These are phyloP conservation scores for Sutorius australiensis DNA, from an alignment of 768 basidiomycete genomes.

Conservation along the genomic window DNA sequence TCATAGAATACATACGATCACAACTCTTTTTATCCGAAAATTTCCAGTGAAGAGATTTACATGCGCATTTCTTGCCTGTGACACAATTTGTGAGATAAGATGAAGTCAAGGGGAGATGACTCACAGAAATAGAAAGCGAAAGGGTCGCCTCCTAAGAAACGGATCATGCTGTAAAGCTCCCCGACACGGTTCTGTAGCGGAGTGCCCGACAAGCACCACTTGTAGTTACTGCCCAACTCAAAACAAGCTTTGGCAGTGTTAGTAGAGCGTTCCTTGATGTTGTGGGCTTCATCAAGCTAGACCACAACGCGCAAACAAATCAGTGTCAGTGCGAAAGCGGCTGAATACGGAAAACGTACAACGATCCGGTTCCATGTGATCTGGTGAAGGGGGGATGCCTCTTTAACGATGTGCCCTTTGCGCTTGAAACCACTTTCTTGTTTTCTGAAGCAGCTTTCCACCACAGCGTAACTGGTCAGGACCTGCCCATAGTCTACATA, in stretches of 20 bases:
- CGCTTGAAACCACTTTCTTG: slow-evolving; percentile 91
- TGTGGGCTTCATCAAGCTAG: slow-evolving; percentile 93
- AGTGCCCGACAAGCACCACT: slow-evolving; percentile 96
- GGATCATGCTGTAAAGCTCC: slow-evolving; percentile 90
- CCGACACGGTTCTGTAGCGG: slow-evolving; percentile 98
- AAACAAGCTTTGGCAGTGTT: slow-evolving; percentile 98
- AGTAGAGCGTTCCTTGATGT: slow-evolving; percentile 92
- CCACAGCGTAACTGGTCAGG: slow-evolving; percentile 80
- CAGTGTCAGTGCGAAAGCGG: neutral
- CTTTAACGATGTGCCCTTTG: slow-evolving; percentile 78
- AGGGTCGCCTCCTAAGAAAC: slow-evolving; percentile 91
- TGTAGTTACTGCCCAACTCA: slow-evolving; percentile 71
- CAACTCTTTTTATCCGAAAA: slow-evolving; percentile 81
- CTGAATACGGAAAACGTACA: slow-evolving; percentile 39
- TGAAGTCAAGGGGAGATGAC: slow-evolving; percentile 20
- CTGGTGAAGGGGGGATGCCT: slow-evolving; percentile 80
- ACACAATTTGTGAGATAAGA: neutral
- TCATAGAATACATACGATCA: slow-evolving; percentile 52
- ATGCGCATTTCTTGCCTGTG: slow-evolving; percentile 82
- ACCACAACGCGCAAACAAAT: neutral
- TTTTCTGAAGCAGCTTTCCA: slow-evolving; percentile 91
- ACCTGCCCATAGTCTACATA: slow-evolving; percentile 43
- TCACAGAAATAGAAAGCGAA: slow-evolving; percentile 90
- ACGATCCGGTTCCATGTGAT: slow-evolving; percentile 83
- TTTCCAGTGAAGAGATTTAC: slow-evolving; percentile 94